Base-by-base conservation (phyloP, 2,329 filamentous ascomycete species). In the Aspergillus texensis region DNA sequence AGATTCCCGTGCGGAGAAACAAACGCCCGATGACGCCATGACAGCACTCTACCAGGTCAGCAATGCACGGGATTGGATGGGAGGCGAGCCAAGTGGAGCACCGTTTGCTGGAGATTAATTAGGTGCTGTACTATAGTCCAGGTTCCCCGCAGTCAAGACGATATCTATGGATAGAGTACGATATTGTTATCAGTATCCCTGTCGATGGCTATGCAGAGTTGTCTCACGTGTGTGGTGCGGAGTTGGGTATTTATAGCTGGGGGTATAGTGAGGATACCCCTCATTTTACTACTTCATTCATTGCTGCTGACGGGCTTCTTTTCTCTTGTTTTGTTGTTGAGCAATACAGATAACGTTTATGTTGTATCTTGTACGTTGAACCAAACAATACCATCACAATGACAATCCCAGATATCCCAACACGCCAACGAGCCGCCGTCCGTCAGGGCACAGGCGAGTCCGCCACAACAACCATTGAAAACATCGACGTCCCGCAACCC, bases 341-440 rank as follows among this genome's bases (percentile, higher is more conserved):
- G 19, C 11, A 8, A n/a, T n/a, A 41, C 6, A 16, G 2, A 36
- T 36, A 14, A 6, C 34, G 16, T 36, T 6, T 36, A 6, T 36
- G 12, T 36, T 0, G 5, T 16, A 1, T 1, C 2, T 14, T 16
- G 34, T 16, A 36, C 5, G 6, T 10, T 41, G 39, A 41, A 24
- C 5, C 9, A 24, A 45, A 24, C 19, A 21, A n/a, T 43, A 43
- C 8, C 11, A 24, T 12, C 41, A 62, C 19, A 3, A 62, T 62
- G 60, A 59, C 56, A 11, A 36, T 55, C 39, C 16, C n/a, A 3
- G 11, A 4, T 8, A 62, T 62, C 12, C 60, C 60, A 12, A 55
- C 14, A 0, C 60, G 54, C 21, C 60, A 62, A 50, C 60, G 60
- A 39, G 60, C 60, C 26, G 60, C 56, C 3, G 12, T 62, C 32